Conservation (phyloP, 169 alveolate species). For the Plasmodium vinckei region DNA sequence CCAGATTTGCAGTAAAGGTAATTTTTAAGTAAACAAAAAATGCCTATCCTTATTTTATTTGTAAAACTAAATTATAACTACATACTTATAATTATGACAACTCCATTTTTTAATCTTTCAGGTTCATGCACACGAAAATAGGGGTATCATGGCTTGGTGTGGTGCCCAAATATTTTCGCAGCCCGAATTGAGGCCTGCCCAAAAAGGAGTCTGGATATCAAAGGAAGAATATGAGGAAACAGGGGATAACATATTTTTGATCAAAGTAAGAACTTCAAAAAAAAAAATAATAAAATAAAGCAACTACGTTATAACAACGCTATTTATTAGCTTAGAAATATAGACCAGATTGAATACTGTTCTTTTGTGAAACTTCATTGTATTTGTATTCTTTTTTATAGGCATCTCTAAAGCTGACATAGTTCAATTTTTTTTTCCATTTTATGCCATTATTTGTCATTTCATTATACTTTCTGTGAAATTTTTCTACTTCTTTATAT, state of each 20-base stretch:
- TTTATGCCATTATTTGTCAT: neutral
- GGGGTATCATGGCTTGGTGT: constrained; percentile 73
- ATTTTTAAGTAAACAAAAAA: neutral
- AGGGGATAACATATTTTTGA: constrained; percentile 77
- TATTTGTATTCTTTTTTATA: constrained; percentile 8
- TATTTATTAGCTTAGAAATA: neutral
- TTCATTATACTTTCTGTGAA: neutral
- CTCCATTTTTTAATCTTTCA: constrained; percentile 2
- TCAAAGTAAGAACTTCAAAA: constrained; percentile 10
- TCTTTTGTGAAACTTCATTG: neutral
- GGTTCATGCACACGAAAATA: constrained; percentile 67
- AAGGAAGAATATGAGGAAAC: constrained; percentile 80
- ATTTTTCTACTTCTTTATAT: neutral
- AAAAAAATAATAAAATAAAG: constrained; percentile 42
- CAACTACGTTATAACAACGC: neutral
- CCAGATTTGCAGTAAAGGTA: constrained; percentile 80
- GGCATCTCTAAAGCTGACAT: constrained; percentile 72
- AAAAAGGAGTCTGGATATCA: constrained; percentile 80
- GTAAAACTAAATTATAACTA: neutral
- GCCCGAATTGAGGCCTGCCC: constrained; percentile 75
- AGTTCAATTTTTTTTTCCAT: neutral
- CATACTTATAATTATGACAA: neutral
- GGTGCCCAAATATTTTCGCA: constrained; percentile 63
- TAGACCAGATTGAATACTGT: neutral
- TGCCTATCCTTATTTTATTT: neutral